Evolutionary conservation across 306 rosid genomes (phyloP).

Genomic region (Quercus alba): DNA sequence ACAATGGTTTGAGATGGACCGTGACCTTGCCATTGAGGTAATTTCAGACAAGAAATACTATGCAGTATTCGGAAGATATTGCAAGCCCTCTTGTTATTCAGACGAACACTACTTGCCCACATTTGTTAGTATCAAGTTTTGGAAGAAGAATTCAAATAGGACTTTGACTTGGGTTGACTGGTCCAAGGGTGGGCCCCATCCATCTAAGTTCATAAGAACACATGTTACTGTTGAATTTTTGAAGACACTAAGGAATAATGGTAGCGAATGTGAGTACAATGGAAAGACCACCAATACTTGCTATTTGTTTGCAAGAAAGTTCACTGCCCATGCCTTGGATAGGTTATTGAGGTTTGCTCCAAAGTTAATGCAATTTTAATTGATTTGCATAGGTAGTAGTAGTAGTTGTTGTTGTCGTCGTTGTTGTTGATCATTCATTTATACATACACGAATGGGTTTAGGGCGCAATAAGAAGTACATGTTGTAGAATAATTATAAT

Average conservation of each 20-base stretch:
- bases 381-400: conserved; percentile 1
- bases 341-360: conserved; percentile 71
- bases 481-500: not conserved
- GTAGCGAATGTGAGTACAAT: conserved; percentile 50
- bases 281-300: conserved; percentile 50
- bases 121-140: conserved; percentile 37
- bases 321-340: conserved; percentile 55
- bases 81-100: conserved; percentile 48
- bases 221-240: conserved; percentile 48
- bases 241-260: conserved; percentile 46
- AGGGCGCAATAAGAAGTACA: too few species aligned
- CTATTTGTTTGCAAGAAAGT: conserved; percentile 84
- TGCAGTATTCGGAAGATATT: conserved; percentile 37
- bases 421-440: not conserved
- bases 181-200: conserved; percentile 81
- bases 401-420: not conserved
- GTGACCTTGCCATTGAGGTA: conserved; percentile 43
- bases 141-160: conserved; percentile 58
- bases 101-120: conserved; percentile 93
- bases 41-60: conserved; percentile 49
- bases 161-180: conserved; percentile 92
- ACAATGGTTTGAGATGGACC: conserved; percentile 87
- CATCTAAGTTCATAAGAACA: conserved; percentile 39
- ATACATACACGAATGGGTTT: not conserved
- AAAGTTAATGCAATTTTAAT: conserved; percentile 66